Percentiles rank a stretch among this genome's conserved stretches.
phyloP scores from a whole-genome alignment of 2,329 filamentous ascomycete genomes.

The Microdochium nivale region DNA sequence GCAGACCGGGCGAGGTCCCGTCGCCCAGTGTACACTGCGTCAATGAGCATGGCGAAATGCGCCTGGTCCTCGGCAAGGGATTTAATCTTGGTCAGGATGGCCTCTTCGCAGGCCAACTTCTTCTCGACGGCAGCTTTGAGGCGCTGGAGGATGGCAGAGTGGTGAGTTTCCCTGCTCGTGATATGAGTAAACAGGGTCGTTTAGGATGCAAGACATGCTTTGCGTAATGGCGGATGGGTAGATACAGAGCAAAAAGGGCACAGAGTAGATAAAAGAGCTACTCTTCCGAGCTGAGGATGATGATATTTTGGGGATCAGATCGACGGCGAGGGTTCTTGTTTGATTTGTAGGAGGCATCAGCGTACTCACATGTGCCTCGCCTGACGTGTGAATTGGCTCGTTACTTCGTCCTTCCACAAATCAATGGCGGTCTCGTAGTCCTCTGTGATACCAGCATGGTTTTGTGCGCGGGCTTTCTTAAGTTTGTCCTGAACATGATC shows the following conservation, averaged over 20 bases:
- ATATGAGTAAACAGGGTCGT: too few species aligned
- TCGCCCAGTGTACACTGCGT: constrained; percentile 10
- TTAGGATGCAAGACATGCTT: too few species aligned
- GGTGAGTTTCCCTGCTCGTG: not conserved
- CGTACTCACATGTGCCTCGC: constrained; percentile 11
- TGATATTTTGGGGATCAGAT: not conserved
- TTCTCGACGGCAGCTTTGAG: constrained; percentile 6
- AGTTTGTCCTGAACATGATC: not conserved
- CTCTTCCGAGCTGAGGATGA: too few species aligned
- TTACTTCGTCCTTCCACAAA: constrained; percentile 8
- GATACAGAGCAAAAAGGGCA: not conserved
- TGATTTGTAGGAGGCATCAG: too few species aligned
- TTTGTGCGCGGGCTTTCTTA: not conserved
- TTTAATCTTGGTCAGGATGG: constrained; percentile 5
- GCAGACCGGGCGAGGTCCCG: constrained; percentile 1
- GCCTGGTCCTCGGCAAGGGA: constrained; percentile 8
- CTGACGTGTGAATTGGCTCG: constrained; percentile 8
- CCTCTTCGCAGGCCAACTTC: constrained; percentile 6
- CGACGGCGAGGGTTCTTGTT: too few species aligned
- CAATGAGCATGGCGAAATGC: constrained; percentile 9
- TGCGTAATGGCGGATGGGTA: too few species aligned
- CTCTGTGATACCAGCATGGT: constrained; percentile 9
- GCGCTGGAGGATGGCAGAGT: not conserved
- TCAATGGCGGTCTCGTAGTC: constrained; percentile 7
- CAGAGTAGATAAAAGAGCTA: too few species aligned